Evolutionary conservation across 2,329 filamentous ascomycete genomes (phyloP).

Genomic region (Periconia sp.): DNA sequence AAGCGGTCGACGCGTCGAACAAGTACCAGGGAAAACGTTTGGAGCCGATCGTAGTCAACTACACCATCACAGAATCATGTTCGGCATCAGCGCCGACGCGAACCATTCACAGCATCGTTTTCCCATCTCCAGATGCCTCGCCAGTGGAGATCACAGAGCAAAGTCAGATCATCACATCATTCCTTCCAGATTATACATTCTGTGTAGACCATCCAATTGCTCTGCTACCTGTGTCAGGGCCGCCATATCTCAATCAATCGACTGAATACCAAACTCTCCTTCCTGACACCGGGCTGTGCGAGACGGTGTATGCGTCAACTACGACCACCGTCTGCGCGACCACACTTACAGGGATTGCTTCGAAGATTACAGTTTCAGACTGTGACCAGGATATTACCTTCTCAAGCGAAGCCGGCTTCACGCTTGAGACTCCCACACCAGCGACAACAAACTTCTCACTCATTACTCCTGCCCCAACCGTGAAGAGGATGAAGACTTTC

Average conservation of each 20-base stretch:
- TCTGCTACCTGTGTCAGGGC: constrained; percentile 38
- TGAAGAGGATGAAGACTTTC: constrained; percentile 51
- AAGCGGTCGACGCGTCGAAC: constrained; percentile 21
- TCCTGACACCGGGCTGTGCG: constrained; percentile 42
- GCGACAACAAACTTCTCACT: constrained; percentile 19
- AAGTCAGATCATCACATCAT: constrained; percentile 52
- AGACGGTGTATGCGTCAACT: constrained; percentile 49
- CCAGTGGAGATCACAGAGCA: constrained; percentile 49
- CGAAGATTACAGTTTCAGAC: constrained; percentile 48
- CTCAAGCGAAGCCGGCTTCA: constrained; percentile 52
- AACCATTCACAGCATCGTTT: constrained; percentile 45
- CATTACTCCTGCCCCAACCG: constrained; percentile 47
- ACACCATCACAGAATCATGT: constrained; percentile 23
- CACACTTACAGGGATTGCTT: constrained; percentile 49
- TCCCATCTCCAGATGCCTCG: constrained; percentile 51
- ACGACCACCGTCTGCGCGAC: constrained; percentile 53
- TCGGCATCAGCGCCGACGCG: constrained; percentile 14
- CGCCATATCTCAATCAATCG: constrained; percentile 48
- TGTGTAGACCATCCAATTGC: constrained; percentile 49
- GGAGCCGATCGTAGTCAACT: constrained; percentile 12
- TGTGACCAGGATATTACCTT: constrained; percentile 55
- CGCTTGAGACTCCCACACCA: constrained; percentile 46
- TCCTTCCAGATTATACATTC: constrained; percentile 50
- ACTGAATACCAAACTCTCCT: constrained; percentile 29
- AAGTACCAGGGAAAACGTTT: constrained; percentile 6